phyloP scores from a whole-genome alignment of 371 early-diverging fungal species.

The Apophysomyces elegans region DNA sequence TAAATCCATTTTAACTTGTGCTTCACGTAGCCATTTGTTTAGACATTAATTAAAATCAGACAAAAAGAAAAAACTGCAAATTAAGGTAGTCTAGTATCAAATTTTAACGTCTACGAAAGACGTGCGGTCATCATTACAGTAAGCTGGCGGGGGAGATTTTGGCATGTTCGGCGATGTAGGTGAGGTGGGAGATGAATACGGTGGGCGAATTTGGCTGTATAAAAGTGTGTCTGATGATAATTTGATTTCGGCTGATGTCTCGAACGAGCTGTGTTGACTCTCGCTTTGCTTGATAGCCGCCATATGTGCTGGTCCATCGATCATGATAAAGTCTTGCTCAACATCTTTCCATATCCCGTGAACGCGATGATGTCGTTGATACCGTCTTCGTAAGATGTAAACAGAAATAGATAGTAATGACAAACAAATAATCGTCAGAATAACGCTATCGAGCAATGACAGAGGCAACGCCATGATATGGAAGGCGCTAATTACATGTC shows the following conservation, averaged over 20 bases:
- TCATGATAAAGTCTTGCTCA: slow-evolving; percentile 29
- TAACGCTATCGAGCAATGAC: background rate
- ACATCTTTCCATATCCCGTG: slow-evolving; percentile 13
- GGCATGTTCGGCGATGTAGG: background rate
- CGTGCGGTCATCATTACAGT: slow-evolving; percentile 2
- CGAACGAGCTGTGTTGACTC: slow-evolving; percentile 1
- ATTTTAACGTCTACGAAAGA: slow-evolving; percentile 8
- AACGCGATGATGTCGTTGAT: background rate
- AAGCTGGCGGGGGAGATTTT: background rate
- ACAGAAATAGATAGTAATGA: background rate
- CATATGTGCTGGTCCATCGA: slow-evolving; percentile 34
- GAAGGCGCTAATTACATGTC: background rate
- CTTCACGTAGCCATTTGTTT: background rate
- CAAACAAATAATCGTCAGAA: background rate
- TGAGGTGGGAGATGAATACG: background rate
- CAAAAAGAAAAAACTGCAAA: background rate
- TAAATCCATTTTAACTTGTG: background rate
- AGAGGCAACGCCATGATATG: background rate
- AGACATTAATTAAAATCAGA: background rate
- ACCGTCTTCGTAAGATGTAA: background rate
- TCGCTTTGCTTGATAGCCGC: slow-evolving; percentile 25
- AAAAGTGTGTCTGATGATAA: background rate
- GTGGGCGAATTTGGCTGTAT: slow-evolving; percentile 3
- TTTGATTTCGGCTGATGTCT: background rate
- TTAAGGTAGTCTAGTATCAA: background rate